Conservation (phyloP, 1,139 yeast species). For the Kodamaea sp. region DNA sequence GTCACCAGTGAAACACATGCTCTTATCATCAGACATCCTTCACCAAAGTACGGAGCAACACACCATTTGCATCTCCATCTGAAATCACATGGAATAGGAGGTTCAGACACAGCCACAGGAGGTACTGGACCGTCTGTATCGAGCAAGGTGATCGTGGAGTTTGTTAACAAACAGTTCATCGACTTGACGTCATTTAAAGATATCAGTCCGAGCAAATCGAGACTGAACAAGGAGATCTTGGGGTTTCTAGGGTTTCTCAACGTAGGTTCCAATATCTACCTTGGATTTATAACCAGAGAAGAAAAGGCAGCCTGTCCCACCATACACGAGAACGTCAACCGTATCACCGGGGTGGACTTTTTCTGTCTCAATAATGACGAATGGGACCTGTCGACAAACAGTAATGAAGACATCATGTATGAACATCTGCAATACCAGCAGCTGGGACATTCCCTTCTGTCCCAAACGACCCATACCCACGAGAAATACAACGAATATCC, state of each 20-base stretch:
- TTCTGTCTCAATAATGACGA: conserved; percentile 60
- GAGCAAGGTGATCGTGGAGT: conserved; percentile 51
- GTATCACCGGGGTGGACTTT: conserved; percentile 60
- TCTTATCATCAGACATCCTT: conserved; percentile 50
- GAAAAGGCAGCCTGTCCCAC: conserved; percentile 61
- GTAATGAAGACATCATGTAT: conserved; percentile 22
- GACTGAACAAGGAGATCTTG: conserved; percentile 33
- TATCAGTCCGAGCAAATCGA: conserved; percentile 32
- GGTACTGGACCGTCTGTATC: conserved; percentile 7
- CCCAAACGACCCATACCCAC: conserved; percentile 4
- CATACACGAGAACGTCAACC: conserved; percentile 51
- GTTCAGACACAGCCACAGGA: conserved; percentile 1
- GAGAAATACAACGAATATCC: conserved; percentile 53
- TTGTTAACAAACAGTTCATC: conserved; percentile 36
- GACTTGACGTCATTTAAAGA: conserved; percentile 44
- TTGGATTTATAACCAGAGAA: conserved; percentile 61
- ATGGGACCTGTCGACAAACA: no score
- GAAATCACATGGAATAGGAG: conserved; percentile 18
- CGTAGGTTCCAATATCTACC: conserved; percentile 53
- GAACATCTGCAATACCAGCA: conserved; percentile 13
- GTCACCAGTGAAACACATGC: conserved; percentile 50
- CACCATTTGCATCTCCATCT: conserved; percentile 36
- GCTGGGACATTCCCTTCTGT: conserved; percentile 9
- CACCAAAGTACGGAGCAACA: conserved; percentile 33
- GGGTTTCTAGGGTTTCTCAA: conserved; percentile 65